Base-by-base conservation (phyloP, 2,329 filamentous ascomycete genomes). In the Fusarium brachygibbosum region DNA sequence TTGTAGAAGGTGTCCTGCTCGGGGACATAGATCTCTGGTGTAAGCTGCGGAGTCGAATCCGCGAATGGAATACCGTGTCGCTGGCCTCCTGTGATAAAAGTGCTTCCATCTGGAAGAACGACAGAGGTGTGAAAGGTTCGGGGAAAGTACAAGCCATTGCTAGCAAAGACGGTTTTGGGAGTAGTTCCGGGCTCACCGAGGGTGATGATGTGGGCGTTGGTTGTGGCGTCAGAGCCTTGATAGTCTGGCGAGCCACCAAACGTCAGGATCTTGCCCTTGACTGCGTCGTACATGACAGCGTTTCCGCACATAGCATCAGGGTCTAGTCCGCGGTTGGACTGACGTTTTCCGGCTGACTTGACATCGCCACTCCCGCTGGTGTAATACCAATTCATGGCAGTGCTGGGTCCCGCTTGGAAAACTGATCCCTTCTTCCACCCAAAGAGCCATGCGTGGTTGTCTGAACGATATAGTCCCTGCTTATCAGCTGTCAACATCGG, bases 251-350 rank as follows among this genome's bases (percentile, higher is more conserved):
- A 76, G 11, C 86, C 87, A 12, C 87, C 87, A 16, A 81, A 76
- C 0, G 84, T 82, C 3, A 88, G 77, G 32, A 88, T 88, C 74
- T 87, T 87, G 32, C 87, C 87, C 2, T 82, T 81, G 56, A 86
- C 82, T 29, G 86, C 85, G 69, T 89, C 86, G 67, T 84, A 89
- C 86, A 89, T 88, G 63, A 86, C 81, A 7, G 83, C 82, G 48
- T 82, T 83, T 14, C 86, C 87, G 59, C 81, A 83, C 87, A 89
- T 89, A 4, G 85, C 81, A 13, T 80, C 74, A 31, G 82, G 81
- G 10, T 79, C 78, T 23, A 75, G 78, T 6, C 85, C 69, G 0
- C 69, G 58, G 78, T 63, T 76, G 0, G 12, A 73, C 65, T 5
- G 69, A 66, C 17, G 80, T 71, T 17, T 74, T 73, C 69, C 68